These are phyloP conservation scores for Phytophthora pluvialis DNA, from an alignment of 352 stramenopile genomes.

Conservation along the genomic window DNA sequence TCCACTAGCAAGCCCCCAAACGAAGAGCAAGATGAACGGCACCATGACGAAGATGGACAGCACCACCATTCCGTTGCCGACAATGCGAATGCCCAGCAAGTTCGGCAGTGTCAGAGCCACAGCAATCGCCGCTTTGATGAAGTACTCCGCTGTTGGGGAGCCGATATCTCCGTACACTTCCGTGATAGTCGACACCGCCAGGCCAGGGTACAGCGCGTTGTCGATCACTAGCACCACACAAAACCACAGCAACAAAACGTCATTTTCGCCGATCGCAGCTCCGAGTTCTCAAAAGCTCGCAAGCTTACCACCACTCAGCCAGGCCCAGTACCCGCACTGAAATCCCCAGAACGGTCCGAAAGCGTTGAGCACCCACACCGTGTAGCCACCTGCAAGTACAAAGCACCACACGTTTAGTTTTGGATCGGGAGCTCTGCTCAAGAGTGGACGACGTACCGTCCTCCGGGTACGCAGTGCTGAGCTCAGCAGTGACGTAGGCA, in stretches of 20 bases:
- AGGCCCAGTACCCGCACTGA: constrained; percentile 83
- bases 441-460: constrained; percentile 21
- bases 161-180: constrained; percentile 51
- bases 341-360: constrained; percentile 92
- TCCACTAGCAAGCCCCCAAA: constrained; percentile 44
- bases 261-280: not conserved
- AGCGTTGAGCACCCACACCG: constrained; percentile 92
- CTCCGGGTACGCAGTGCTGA: constrained; percentile 91
- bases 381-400: constrained; percentile 57
- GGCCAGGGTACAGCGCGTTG: constrained; percentile 94
- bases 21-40: constrained; percentile 88
- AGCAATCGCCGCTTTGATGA: constrained; percentile 56
- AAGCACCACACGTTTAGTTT: not conserved
- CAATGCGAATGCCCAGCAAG: constrained; percentile 76
- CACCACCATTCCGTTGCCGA: constrained; percentile 78
- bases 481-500: constrained; percentile 92
- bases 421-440: not conserved
- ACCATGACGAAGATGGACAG: constrained; percentile 91
- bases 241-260: not conserved
- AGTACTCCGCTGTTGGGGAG: constrained; percentile 41
- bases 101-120: constrained; percentile 52
- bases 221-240: constrained; percentile 66
- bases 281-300: not conserved
- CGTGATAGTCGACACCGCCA: constrained; percentile 60
- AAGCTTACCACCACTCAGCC: constrained; percentile 70